Conservation (phyloP, 2,329 filamentous ascomycete genomes). For the Mycosphaerella arachidis region DNA sequence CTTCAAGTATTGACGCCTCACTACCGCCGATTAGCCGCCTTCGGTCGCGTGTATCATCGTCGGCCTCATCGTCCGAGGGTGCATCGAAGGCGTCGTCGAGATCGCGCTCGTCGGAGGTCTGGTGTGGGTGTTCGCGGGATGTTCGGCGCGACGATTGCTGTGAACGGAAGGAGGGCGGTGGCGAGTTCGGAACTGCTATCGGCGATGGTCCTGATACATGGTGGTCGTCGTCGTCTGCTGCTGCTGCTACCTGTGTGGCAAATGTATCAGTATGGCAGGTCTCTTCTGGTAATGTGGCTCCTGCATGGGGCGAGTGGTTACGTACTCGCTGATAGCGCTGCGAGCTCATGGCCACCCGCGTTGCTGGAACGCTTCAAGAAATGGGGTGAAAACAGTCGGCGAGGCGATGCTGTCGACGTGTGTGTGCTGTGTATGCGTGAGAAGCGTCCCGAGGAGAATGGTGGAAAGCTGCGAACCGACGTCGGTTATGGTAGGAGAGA, state of each 20-base stretch:
- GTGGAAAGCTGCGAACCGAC: background rate
- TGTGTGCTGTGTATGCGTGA: background rate
- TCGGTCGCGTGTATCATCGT: conserved; percentile 73
- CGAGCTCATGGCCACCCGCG: conserved; percentile 37
- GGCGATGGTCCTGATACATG: conserved; percentile 29
- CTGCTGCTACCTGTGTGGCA: conserved; percentile 17
- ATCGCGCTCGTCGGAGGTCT: conserved; percentile 65
- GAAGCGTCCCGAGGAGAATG: background rate
- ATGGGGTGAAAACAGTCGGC: background rate
- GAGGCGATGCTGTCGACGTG: background rate
- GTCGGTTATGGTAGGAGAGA: background rate
- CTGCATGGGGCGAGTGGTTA: conserved; percentile 26
- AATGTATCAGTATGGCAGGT: background rate
- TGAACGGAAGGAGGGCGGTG: conserved; percentile 80
- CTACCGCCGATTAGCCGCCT: conserved; percentile 64
- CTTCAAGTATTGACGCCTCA: conserved; percentile 12
- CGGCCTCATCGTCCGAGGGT: conserved; percentile 57
- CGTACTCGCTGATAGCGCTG: conserved; percentile 49
- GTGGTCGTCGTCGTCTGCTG: conserved; percentile 42
- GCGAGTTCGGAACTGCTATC: conserved; percentile 44
- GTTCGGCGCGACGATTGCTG: conserved; percentile 65
- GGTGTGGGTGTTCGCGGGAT: conserved; percentile 49
- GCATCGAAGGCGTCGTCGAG: conserved; percentile 86
- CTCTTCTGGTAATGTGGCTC: background rate
- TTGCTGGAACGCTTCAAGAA: conserved; percentile 3